These are phyloP conservation scores for Aaosphaeria arxii DNA, from an alignment of 2,329 filamentous ascomycete species.

Conservation along the genomic window DNA sequence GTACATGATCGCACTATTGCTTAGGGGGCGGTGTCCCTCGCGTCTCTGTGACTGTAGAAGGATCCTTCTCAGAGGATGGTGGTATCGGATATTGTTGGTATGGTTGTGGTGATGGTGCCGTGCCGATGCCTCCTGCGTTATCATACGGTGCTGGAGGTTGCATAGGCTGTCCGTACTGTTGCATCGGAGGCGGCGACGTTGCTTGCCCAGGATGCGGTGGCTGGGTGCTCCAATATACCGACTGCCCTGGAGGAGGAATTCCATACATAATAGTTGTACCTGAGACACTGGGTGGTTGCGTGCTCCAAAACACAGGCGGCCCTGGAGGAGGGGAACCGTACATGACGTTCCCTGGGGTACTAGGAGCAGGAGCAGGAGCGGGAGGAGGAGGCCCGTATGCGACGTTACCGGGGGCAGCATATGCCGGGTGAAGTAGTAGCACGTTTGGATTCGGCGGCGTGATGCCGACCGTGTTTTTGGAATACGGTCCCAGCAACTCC, in stretches of 20 bases:
- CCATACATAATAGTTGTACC: not conserved
- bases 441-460: not conserved
- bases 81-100: not conserved
- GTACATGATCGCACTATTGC: no score
- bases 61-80: not conserved
- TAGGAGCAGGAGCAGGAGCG: not conserved
- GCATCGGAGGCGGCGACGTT: not conserved
- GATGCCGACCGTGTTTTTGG: slow-evolving; percentile 21
- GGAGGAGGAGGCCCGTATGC: not conserved
- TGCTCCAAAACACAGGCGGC: not conserved
- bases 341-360: not conserved
- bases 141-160: not conserved
- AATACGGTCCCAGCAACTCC: slow-evolving; percentile 20
- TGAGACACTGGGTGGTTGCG: not conserved
- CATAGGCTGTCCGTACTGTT: not conserved
- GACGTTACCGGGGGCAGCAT: not conserved
- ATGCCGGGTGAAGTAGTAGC: not conserved
- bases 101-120: not conserved
- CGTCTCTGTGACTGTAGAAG: no score
- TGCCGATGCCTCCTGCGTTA: not conserved
- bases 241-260: not conserved
- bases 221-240: not conserved
- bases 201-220: slow-evolving; percentile 1
- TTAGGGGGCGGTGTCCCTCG: no score
- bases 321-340: not conserved